Conservation (phyloP, 2,329 filamentous ascomycete species). For the Botrytis deweyae region DNA sequence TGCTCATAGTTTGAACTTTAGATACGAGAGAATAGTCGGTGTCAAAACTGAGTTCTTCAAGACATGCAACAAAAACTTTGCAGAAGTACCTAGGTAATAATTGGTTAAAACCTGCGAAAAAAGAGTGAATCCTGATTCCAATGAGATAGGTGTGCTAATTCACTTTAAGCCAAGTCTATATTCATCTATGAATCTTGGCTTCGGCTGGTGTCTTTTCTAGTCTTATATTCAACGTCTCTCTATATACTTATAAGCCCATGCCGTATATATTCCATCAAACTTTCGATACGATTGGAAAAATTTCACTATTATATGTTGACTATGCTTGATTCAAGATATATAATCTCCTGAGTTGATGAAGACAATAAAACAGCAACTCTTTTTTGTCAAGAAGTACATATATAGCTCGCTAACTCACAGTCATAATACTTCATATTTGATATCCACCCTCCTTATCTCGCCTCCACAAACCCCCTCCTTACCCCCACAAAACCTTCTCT, state of each 20-base stretch:
- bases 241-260: background rate
- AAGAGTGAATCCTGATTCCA: background rate
- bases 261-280: background rate
- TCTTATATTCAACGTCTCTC: background rate
- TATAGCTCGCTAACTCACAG: background rate
- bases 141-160: background rate
- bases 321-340: background rate
- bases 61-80: background rate
- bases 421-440: background rate
- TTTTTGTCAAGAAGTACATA: background rate
- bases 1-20: background rate
- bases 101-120: background rate
- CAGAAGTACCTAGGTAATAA: no score
- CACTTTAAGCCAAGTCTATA: background rate
- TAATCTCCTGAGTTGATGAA: background rate
- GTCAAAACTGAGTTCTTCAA: background rate
- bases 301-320: background rate
- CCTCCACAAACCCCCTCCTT: background rate
- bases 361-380: background rate
- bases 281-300: background rate
- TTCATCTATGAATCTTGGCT: background rate
- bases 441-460: background rate
- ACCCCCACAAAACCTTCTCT: background rate
- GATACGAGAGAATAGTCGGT: background rate
- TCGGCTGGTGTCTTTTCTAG: background rate